Evolutionary conservation across 306 rosid genomes (phyloP), one percentile per base, ranked within the genome.

Genomic region (Vicia faba): DNA sequence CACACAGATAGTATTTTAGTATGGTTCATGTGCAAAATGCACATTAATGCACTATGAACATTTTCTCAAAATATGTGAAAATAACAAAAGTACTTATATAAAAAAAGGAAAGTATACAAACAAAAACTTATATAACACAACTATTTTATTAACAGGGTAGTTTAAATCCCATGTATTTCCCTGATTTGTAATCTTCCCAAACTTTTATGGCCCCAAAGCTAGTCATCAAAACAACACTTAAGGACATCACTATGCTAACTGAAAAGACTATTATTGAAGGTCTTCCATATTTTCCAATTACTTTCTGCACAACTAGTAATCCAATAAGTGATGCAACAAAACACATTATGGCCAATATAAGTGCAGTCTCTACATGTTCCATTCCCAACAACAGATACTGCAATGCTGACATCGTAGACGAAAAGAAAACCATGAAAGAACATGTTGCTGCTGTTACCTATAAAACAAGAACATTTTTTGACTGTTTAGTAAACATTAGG

Each of bases 361-460:
- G 61, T 4, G 93, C 96, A 11, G 54, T 65, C 28, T 86, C 67
- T 50, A 58, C 71, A 20, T 89, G 81, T 63, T 89, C 86, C 92
- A 89, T 87, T 39, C 96, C 98, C 80, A 89, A 46, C 76, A 87
- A 12, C 57, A 85, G 62, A 60, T 85, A 89, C 81, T 92, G 98
- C 69, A 87, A 78, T 0, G 92, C 88, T 4, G 95, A 92, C 96
- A 89, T 89, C 3, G 89, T 82, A 7, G 98, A 75, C 2, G 96
- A 89, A 87, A 92, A 92, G 83, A 92, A 86, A 39, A 87, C 96
- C 96, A 89, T 89, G 96, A 92, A 89, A 14, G 93, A 87, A 73
- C 95, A 87, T 25, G 96, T 92, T 66, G 95, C 96, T 23, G 96
- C 91, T 11, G 98, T 86, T 64, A 84, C n/a, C n/a, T n/a, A n/a